Percentiles rank a stretch among this genome's conserved stretches.
Evolutionary conservation across 768 basidiomycete species (phyloP).

Genomic region (Lentinula raphanica): DNA sequence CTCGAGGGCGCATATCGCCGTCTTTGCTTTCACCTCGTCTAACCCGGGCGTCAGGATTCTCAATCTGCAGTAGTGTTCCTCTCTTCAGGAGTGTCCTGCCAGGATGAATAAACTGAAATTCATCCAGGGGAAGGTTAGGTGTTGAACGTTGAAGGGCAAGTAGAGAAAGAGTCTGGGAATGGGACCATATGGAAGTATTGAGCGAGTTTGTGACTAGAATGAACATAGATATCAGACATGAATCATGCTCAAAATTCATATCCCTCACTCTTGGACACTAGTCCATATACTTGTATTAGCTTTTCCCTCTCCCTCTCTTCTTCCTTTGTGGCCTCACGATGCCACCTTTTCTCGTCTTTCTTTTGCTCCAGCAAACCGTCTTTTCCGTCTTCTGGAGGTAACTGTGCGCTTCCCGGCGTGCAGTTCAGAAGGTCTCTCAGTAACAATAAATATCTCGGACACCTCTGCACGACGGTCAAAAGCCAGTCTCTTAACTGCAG

Average conservation of each 20-base stretch:
- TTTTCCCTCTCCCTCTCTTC: slow-evolving; percentile 65
- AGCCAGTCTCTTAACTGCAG: slow-evolving; percentile 82
- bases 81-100: slow-evolving; percentile 77
- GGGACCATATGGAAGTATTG: slow-evolving; percentile 73
- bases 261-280: slow-evolving; percentile 70
- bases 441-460: slow-evolving; percentile 80
- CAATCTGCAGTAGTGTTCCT: slow-evolving; percentile 24
- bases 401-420: slow-evolving; percentile 26
- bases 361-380: not conserved
- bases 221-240: not conserved
- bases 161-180: slow-evolving; percentile 70
- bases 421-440: slow-evolving; percentile 75
- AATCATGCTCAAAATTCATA: slow-evolving; percentile 8
- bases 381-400: not conserved
- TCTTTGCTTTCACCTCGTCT: not conserved
- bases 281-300: slow-evolving; percentile 51
- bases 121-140: slow-evolving; percentile 49
- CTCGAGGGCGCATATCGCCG: slow-evolving; percentile 29
- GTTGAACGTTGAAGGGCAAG: slow-evolving; percentile 78
- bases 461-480: slow-evolving; percentile 81
- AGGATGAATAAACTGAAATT: slow-evolving; percentile 68
- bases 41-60: not conserved
- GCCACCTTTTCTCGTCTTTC: not conserved
- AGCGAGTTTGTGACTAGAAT: slow-evolving; percentile 73
- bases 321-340: slow-evolving; percentile 22